Percentiles rank a stretch among this genome's conserved stretches.
These are phyloP conservation scores for Colletotrichum ledebouriae DNA, from an alignment of 2,329 filamentous ascomycete genomes.

Conservation along the genomic window DNA sequence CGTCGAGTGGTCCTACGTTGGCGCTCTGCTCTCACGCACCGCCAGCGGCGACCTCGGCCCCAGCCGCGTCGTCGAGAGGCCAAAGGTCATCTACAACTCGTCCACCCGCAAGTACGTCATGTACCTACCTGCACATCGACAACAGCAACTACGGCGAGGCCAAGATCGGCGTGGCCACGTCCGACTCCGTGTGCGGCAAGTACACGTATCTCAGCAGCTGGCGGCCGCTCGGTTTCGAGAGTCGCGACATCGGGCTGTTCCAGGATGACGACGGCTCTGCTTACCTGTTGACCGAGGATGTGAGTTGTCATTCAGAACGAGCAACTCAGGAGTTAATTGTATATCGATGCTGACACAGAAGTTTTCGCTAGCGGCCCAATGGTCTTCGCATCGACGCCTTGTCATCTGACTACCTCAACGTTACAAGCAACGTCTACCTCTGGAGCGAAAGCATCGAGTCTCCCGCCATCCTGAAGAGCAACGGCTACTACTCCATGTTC, in stretches of 20 bases:
- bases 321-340: too few relatives aligned
- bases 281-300: conserved; percentile 73
- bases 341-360: too few relatives aligned
- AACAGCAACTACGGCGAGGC: conserved; percentile 72
- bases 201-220: conserved; percentile 60
- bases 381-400: conserved; percentile 65
- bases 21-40: conserved; percentile 68
- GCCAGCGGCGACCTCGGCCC: conserved; percentile 69
- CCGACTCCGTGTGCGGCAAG: conserved; percentile 69
- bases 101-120: conserved; percentile 73
- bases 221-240: conserved; percentile 49
- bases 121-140: conserved; percentile 79
- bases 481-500: conserved; percentile 75
- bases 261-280: conserved; percentile 72
- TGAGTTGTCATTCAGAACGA: conserved; percentile 1
- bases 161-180: conserved; percentile 73
- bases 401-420: conserved; percentile 68
- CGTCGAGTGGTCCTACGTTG: conserved; percentile 73
- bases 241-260: conserved; percentile 70
- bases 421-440: conserved; percentile 62
- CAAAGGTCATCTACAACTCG: conserved; percentile 77
- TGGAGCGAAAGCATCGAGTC: conserved; percentile 71
- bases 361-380: conserved; percentile 23
- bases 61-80: conserved; percentile 73
- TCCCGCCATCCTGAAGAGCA: conserved; percentile 72